Percentiles rank a stretch among this genome's conserved stretches.
phyloP scores from a whole-genome alignment of 768 basidiomycete species.

The Rhizopogon salebrosus region DNA sequence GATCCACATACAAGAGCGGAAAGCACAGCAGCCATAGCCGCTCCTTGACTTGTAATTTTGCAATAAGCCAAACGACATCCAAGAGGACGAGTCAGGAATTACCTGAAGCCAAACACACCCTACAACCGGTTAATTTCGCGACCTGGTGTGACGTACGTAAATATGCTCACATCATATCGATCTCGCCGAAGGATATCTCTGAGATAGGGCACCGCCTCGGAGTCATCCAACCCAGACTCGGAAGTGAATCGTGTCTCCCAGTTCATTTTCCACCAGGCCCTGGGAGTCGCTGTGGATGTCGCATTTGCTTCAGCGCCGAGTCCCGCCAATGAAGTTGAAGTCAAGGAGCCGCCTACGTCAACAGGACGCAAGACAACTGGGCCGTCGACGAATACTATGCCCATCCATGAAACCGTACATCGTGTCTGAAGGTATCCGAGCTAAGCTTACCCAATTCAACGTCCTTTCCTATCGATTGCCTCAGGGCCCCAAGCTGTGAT shows the following conservation, averaged over 20 bases:
- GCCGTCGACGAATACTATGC: slow-evolving; percentile 67
- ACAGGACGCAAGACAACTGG: slow-evolving; percentile 63
- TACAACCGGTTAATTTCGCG: slow-evolving; percentile 20
- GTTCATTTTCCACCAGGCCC: slow-evolving; percentile 70
- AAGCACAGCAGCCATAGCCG: slow-evolving; percentile 66
- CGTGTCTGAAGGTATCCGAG: background rate
- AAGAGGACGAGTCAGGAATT: slow-evolving; percentile 2
- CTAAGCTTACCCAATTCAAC: slow-evolving; percentile 54
- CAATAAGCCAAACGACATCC: background rate
- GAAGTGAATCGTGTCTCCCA: slow-evolving; percentile 41
- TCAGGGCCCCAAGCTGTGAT: slow-evolving; percentile 61
- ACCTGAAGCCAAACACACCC: slow-evolving; percentile 84
- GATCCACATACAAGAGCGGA: slow-evolving; percentile 54
- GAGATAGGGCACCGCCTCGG: slow-evolving; percentile 48
- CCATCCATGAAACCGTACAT: background rate
- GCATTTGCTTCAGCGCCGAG: slow-evolving; percentile 31
- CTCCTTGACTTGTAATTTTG: slow-evolving; percentile 56
- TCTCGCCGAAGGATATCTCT: slow-evolving; percentile 53
- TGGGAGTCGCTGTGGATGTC: slow-evolving; percentile 41
- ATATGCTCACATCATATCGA: slow-evolving; percentile 56
- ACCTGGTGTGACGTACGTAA: background rate
- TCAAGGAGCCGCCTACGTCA: slow-evolving; percentile 40
- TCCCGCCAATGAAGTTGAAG: slow-evolving; percentile 25
- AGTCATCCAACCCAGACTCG: slow-evolving; percentile 60
- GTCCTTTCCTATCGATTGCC: slow-evolving; percentile 61